Conservation (phyloP, 2,329 filamentous ascomycete species). For the Colletotrichum coccodes region DNA sequence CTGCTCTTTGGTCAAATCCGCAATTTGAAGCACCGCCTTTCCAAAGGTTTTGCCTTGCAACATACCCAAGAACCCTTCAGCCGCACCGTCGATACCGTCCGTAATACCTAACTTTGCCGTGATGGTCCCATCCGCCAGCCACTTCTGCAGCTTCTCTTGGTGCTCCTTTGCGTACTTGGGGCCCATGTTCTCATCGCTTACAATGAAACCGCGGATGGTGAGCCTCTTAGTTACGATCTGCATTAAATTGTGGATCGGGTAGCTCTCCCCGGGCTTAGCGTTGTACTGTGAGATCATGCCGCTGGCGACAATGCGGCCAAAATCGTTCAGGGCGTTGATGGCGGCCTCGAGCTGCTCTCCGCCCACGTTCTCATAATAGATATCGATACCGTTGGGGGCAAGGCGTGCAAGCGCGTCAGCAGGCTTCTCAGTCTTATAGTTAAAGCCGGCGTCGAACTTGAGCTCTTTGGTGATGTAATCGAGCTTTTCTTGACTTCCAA, state of each 20-base stretch:
- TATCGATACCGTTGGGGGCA: slow-evolving; percentile 79
- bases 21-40: slow-evolving; percentile 82
- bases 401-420: slow-evolving; percentile 72
- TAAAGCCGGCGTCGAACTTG: slow-evolving; percentile 80
- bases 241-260: slow-evolving; percentile 74
- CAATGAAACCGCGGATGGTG: slow-evolving; percentile 80
- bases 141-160: slow-evolving; percentile 78
- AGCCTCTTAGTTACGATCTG: slow-evolving; percentile 73
- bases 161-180: slow-evolving; percentile 75
- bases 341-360: slow-evolving; percentile 76
- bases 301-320: slow-evolving; percentile 73
- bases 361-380: slow-evolving; percentile 86
- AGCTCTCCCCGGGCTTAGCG: slow-evolving; percentile 57
- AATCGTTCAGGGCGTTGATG: slow-evolving; percentile 61
- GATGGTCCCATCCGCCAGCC: slow-evolving; percentile 80
- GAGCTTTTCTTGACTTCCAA: slow-evolving; percentile 80
- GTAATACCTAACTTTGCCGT: slow-evolving; percentile 76
- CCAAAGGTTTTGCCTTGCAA: slow-evolving; percentile 84
- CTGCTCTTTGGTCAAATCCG: too few species aligned
- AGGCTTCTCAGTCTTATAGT: slow-evolving; percentile 82
- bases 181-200: slow-evolving; percentile 73
- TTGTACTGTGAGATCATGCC: slow-evolving; percentile 82
- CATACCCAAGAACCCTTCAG: slow-evolving; percentile 79
- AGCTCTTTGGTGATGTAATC: slow-evolving; percentile 77
- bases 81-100: slow-evolving; percentile 79